Evolutionary conservation across 495 filamentous ascomycete genomes (phyloP), one percentile per base, ranked within the genome.

Genomic region (Hypoxylon lienhwacheense): DNA sequence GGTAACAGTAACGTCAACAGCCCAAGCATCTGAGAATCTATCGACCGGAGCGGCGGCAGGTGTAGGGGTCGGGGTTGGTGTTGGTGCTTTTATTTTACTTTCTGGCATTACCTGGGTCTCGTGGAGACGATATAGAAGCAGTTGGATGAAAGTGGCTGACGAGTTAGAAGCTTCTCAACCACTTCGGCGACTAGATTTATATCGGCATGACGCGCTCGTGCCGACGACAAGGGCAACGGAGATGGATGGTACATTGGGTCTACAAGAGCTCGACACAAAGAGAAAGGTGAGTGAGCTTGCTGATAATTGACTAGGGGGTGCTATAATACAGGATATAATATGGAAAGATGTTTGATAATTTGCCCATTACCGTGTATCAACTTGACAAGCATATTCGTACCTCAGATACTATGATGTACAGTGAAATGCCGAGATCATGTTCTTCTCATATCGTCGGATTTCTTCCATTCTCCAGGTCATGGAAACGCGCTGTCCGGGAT

Each of bases 181-280:
- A 22, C 4, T 7, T 8, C 10, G 1, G 15, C 6, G 14, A 33
- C n/a, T 14, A 7, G 17, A 19, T 15, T 19, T 22, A 8, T 11
- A 16, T 37, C 7, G n/a, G 8, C 12, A 25, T 25, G 12, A 3
- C 15, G 15, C 6, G 20, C 7, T 11, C 17, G 29, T 11, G 3
- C 26, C 11, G 20, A n/a, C 20, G 21, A 14, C 14, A 20, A 12
- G 31, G 2, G 3, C 19, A 26, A 24, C 20, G 6, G 44, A 47
- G 20, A 26, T 32, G 32, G 35, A 31, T 41, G 17, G 25, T 15
- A 8, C 32, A 16, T 16, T 36, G 7, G 16, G 25, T n/a, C 15
- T 50, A 17, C 26, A 50, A 2, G 35, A 50, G 26, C 36, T 50
- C 2, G 36, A 32, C 7, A 25, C 47, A 11, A 47, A 33, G 36